These are phyloP conservation scores for Metschnikowia reukaufii DNA, from an alignment of 805 yeast species.

Conservation along the genomic window DNA sequence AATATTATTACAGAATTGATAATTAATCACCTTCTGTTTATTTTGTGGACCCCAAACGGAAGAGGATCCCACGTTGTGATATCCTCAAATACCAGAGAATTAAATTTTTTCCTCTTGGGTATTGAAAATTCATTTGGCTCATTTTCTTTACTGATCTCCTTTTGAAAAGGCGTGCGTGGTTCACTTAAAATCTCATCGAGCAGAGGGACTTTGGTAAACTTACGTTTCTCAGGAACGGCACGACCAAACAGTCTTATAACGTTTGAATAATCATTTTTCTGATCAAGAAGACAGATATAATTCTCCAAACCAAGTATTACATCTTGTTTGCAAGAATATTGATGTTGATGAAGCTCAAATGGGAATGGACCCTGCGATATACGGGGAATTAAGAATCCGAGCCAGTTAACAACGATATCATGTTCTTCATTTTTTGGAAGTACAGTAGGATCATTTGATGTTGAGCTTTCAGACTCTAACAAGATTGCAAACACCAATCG, in stretches of 20 bases:
- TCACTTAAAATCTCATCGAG: slow-evolving; percentile 7
- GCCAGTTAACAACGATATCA: background rate
- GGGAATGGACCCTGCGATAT: slow-evolving; percentile 5
- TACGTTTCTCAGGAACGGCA: background rate
- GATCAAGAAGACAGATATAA: background rate
- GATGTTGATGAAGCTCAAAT: slow-evolving; percentile 4
- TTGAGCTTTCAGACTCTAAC: background rate
- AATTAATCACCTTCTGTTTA: too few relatives aligned
- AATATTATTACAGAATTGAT: too few relatives aligned
- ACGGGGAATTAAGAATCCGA: background rate
- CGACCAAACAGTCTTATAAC: background rate
- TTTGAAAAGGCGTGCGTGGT: background rate
- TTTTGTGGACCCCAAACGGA: slow-evolving; percentile 2
- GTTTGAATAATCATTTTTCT: background rate
- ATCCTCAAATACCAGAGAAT: slow-evolving; percentile 1
- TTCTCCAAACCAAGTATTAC: background rate
- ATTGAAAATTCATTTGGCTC: background rate
- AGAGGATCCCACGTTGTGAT: background rate
- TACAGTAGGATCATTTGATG: background rate
- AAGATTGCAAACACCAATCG: slow-evolving; percentile 2
- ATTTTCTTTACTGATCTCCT: background rate
- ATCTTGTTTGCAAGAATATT: slow-evolving; percentile 2
- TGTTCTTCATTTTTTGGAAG: background rate
- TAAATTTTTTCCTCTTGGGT: background rate
- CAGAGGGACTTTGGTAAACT: slow-evolving; percentile 11